phyloP scores from a whole-genome alignment of 2,329 filamentous ascomycete species.

The Fusarium caatingaense region DNA sequence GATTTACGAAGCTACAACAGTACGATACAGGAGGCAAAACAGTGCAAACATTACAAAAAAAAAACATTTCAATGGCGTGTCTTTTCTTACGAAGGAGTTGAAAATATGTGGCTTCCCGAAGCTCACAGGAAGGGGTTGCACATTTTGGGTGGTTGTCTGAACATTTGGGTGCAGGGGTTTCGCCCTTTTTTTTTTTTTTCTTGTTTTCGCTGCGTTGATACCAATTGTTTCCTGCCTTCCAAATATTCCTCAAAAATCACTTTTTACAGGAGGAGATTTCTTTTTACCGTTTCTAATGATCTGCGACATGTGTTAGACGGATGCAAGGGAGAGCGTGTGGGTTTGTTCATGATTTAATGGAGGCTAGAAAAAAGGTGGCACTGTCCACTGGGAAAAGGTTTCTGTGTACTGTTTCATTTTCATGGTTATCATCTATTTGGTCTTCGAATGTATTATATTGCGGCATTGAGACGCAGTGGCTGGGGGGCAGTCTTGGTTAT shows the following conservation, averaged over 20 bases:
- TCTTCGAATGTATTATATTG: conserved; percentile 1
- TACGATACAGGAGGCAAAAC: conserved; percentile 37
- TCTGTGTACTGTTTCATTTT: conserved; percentile 29
- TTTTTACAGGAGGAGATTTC: conserved; percentile 27
- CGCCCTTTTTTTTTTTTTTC: conserved; percentile 12
- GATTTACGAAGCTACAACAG: conserved; percentile 32
- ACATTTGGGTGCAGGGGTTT: conserved; percentile 35
- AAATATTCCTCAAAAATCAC: conserved; percentile 1
- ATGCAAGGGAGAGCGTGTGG: conserved; percentile 40
- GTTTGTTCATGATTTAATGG: conserved; percentile 27
- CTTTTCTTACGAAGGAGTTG: conserved; percentile 32
- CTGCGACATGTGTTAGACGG: conserved; percentile 20
- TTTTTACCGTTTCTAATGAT: conserved; percentile 34
- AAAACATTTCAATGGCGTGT: conserved; percentile 26
- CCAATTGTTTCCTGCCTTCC: conserved; percentile 28
- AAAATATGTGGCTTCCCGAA: conserved; percentile 22
- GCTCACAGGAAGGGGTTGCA: conserved; percentile 21
- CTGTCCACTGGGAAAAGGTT: conserved; percentile 14
- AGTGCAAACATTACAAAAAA: conserved; percentile 34
- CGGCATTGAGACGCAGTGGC: conserved; percentile 4
- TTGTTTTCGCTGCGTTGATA: conserved; percentile 35
- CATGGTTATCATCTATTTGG: conserved; percentile 24
- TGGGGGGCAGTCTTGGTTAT: conserved; percentile 36
- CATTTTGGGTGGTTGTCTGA: conserved; percentile 43
- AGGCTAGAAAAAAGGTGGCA: conserved; percentile 25